Conservation (phyloP, 495 filamentous ascomycete species). For the Penicillium canescens region DNA sequence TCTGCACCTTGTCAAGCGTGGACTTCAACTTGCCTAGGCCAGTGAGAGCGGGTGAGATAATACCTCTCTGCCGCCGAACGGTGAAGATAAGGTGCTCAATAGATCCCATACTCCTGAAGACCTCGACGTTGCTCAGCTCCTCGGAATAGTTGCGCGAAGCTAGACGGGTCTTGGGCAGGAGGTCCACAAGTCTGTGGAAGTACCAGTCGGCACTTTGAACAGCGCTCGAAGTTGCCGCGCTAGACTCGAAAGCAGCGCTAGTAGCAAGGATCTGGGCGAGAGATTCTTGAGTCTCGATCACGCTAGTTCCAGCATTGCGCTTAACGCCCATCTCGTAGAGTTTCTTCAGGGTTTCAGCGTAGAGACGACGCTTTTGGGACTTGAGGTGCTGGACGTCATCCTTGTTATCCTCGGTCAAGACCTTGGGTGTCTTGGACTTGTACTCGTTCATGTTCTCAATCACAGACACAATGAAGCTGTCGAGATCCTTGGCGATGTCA, state of each 20-base stretch:
- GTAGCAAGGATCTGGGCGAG: slow-evolving; percentile 65
- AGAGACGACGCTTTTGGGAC: slow-evolving; percentile 84
- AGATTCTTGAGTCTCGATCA: slow-evolving; percentile 70
- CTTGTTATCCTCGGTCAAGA: slow-evolving; percentile 80
- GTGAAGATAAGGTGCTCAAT: slow-evolving; percentile 78
- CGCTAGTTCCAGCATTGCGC: slow-evolving; percentile 67
- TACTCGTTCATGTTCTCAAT: slow-evolving; percentile 68
- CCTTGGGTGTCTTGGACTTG: slow-evolving; percentile 75
- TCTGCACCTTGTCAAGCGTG: slow-evolving; percentile 37
- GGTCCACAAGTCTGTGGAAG: slow-evolving; percentile 74
- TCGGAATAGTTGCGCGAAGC: slow-evolving; percentile 71
- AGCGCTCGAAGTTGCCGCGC: slow-evolving; percentile 17
- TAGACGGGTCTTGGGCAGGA: slow-evolving; percentile 65
- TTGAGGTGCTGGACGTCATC: slow-evolving; percentile 81
- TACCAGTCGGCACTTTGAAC: slow-evolving; percentile 60
- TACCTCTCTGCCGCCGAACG: slow-evolving; percentile 64
- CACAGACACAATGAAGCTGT: slow-evolving; percentile 65
- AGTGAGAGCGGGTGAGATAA: slow-evolving; percentile 46
- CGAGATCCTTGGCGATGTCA: slow-evolving; percentile 60
- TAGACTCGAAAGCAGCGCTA: slow-evolving; percentile 34
- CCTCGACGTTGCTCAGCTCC: slow-evolving; percentile 77
- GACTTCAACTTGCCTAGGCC: slow-evolving; percentile 37
- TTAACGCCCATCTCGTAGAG: slow-evolving; percentile 87
- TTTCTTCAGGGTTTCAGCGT: slow-evolving; percentile 79
- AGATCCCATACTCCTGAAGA: slow-evolving; percentile 74